Evolutionary conservation across 306 rosid species (phyloP), one percentile per base, ranked within the genome.

Genomic region (Prunus armeniaca): DNA sequence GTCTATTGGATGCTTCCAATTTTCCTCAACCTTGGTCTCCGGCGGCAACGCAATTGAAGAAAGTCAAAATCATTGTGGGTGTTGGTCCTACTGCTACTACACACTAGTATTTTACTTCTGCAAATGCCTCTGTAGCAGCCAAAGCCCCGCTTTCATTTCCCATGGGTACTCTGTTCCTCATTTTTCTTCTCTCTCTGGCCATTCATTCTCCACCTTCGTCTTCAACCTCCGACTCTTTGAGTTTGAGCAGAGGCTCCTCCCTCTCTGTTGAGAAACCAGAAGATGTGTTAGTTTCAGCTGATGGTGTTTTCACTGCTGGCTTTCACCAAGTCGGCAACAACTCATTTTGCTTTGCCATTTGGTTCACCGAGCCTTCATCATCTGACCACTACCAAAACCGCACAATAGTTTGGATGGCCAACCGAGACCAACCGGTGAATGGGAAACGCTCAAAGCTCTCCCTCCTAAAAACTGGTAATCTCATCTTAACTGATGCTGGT

Each of bases 341-440:
- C 20, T 88, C 96, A 0, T 88, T 74, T 43, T 79, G 79, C 76
- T 90, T 88, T 15, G 86, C 86, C 61, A 51, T 88, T 38, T 86
- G 96, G 91, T 90, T 77, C 70, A 78, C 69, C 2, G 77, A 66
- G 17, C 61, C 17, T 60, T 6, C 82, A 15, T 50, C 2, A 11
- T 5, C 10, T 54, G 49, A 1, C 1, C 65, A 60, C 65, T 25
- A 10, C 65, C 18, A 15, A 38, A 54, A 54, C 71, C 71, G 78
- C n/a, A 83, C 90, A 5, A 2, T 83, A 1, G 88, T 88, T 7
- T 90, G 92, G 89, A 86, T 71, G 84, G 92, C 91, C 0, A 88
- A 88, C 65, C 91, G 92, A 6, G 86, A 84, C 79, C 49, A 72
- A 0, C 86, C 87, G 0, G 91, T 88, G 34, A 86, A 84, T 65